Evolutionary conservation across 2,329 filamentous ascomycete genomes (phyloP).

Genomic region (Phialophora macrospora): DNA sequence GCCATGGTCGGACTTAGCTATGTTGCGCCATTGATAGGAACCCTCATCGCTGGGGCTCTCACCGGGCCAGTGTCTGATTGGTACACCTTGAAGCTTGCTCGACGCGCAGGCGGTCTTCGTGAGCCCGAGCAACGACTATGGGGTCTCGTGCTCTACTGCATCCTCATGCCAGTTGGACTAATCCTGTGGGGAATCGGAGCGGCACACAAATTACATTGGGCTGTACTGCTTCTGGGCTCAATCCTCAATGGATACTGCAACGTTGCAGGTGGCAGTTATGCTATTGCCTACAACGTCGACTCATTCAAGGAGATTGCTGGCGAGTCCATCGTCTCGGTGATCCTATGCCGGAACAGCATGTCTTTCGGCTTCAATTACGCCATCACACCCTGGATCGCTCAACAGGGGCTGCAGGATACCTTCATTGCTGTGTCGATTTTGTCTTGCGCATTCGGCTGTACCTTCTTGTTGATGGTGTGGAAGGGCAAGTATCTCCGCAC

Average conservation of each 20-base stretch:
- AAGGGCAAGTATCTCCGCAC: conserved; percentile 46
- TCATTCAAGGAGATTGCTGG: conserved; percentile 55
- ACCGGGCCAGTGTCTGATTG: conserved; percentile 37
- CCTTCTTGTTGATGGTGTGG: conserved; percentile 48
- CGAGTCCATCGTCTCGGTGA: conserved; percentile 57
- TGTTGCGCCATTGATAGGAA: conserved; percentile 40
- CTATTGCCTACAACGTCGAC: conserved; percentile 55
- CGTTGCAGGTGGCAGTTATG: conserved; percentile 51
- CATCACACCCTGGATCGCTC: conserved; percentile 52
- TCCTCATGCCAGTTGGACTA: conserved; percentile 52
- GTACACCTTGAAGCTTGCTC: conserved; percentile 35
- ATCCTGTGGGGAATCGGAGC: conserved; percentile 60
- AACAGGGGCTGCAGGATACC: conserved; percentile 48
- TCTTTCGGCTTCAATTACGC: conserved; percentile 51
- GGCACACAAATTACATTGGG: conserved; percentile 54
- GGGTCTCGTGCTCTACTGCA: conserved; percentile 31
- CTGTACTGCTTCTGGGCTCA: conserved; percentile 56
- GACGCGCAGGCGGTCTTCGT: conserved; percentile 35
- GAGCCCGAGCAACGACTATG: conserved; percentile 41
- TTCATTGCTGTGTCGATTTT: conserved; percentile 49
- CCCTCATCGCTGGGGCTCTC: conserved; percentile 33
- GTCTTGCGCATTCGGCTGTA: conserved; percentile 45
- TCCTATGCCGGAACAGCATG: conserved; percentile 57
- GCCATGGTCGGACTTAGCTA: conserved; percentile 41
- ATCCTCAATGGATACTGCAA: conserved; percentile 53